Percentiles rank a stretch among this genome's conserved stretches.
phyloP scores from a whole-genome alignment of 306 rosid species.

The Cicer cuneatum region DNA sequence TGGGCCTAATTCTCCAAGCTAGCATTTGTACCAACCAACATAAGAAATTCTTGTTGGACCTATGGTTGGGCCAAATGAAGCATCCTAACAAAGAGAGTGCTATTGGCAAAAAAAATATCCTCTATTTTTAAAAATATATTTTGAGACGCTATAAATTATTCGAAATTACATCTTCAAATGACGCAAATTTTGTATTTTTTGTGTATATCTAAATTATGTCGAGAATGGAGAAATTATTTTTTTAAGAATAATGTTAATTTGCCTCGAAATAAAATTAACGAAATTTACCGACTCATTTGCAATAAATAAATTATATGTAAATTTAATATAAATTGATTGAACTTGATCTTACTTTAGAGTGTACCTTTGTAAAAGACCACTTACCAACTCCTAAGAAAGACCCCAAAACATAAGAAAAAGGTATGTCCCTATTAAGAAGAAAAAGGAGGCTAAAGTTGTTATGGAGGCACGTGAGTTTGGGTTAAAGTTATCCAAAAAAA shows the following conservation, averaged over 20 bases:
- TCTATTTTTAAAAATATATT: too few species aligned
- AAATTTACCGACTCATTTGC: not conserved
- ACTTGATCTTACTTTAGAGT: too few species aligned
- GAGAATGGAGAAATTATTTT: too few species aligned
- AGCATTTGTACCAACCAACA: not conserved
- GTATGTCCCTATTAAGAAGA: conserved; percentile 21
- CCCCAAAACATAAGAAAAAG: conserved; percentile 33
- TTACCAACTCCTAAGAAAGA: conserved; percentile 9
- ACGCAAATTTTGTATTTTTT: too few species aligned
- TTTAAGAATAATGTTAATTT: not conserved
- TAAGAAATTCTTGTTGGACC: conserved; percentile 38
- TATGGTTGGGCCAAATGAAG: conserved; percentile 33
- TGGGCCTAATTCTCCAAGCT: not conserved
- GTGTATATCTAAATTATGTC: too few species aligned
- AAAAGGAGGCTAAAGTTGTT: conserved; percentile 42
- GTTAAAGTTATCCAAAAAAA: conserved; percentile 32
- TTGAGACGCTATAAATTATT: too few species aligned
- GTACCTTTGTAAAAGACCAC: not conserved
- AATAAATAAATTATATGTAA: too few species aligned
- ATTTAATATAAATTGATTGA: too few species aligned
- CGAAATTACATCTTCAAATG: too few species aligned
- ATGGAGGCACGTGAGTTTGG: conserved; percentile 50
- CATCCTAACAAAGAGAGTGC: conserved; percentile 3
- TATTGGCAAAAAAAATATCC: too few species aligned
- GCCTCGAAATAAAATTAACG: conserved; percentile 26